Conservation (phyloP, 306 rosid genomes). For the Inga oerstediana region DNA sequence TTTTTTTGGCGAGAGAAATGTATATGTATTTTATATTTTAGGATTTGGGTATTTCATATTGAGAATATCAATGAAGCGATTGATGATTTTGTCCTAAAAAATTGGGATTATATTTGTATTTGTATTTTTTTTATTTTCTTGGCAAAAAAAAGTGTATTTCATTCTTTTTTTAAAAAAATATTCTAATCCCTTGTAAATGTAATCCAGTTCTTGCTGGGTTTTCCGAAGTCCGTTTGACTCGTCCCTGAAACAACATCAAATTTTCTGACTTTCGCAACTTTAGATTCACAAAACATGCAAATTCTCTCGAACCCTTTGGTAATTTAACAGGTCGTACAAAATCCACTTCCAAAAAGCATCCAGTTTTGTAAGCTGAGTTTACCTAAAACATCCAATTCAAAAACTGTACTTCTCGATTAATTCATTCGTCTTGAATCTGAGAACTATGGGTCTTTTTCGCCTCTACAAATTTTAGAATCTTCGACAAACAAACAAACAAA, state of each 20-base stretch:
- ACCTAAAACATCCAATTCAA: conserved; percentile 14
- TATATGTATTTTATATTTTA: too few relatives aligned
- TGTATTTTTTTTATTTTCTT: too few relatives aligned
- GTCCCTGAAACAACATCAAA: neutral
- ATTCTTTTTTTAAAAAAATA: neutral
- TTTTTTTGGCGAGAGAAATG: too few relatives aligned
- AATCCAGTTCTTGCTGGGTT: neutral
- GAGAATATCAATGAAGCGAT: too few relatives aligned
- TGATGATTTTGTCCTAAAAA: neutral
- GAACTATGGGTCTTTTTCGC: conserved; percentile 40
- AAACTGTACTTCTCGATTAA: neutral
- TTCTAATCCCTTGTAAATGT: neutral
- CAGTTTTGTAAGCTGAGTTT: neutral
- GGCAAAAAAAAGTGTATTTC: too few relatives aligned
- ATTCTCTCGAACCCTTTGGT: neutral
- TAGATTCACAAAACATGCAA: neutral
- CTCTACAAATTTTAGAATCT: neutral
- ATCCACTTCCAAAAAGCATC: conserved; percentile 1
- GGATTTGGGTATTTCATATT: too few relatives aligned
- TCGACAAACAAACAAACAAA: neutral
- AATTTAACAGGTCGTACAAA: neutral
- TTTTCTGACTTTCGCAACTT: neutral
- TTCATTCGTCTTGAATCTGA: neutral
- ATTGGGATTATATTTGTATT: neutral
- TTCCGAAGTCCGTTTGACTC: neutral